Evolutionary conservation across 164 flowering plant genomes (phyloP).

Genomic region (grape (Vitis vinifera)): DNA sequence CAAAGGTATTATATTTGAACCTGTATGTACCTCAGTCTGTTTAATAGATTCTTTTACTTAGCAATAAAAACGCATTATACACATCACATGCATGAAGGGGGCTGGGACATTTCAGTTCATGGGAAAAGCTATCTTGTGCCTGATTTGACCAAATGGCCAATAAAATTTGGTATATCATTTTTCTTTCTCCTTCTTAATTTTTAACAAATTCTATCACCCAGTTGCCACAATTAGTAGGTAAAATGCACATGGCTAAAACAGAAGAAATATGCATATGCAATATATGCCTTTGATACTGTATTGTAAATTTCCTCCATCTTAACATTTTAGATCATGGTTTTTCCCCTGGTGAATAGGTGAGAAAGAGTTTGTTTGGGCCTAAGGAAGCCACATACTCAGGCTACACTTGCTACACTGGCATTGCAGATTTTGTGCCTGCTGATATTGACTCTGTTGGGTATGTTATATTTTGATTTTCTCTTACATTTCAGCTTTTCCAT

Average conservation of each 20-base stretch:
- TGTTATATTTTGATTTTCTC: constrained; percentile 9
- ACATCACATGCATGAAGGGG: not conserved
- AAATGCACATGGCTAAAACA: too few species aligned
- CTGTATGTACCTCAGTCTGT: not conserved
- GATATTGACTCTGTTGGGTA: constrained; percentile 96
- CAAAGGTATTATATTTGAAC: constrained; percentile 56
- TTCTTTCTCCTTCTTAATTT: not conserved
- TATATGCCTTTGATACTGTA: not conserved
- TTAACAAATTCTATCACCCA: not conserved
- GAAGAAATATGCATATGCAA: not conserved
- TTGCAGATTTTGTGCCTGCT: constrained; percentile 94
- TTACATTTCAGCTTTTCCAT: not conserved
- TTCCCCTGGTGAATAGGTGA: constrained; percentile 51
- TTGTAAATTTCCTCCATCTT: not conserved
- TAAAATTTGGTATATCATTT: not conserved
- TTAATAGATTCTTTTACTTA: not conserved
- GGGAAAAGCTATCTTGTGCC: not conserved
- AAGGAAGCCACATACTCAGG: constrained; percentile 73
- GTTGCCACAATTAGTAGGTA: not conserved
- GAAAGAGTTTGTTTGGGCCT: constrained; percentile 77
- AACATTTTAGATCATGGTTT: not conserved
- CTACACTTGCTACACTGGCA: constrained; percentile 96
- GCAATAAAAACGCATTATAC: not conserved
- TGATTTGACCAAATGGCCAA: not conserved
- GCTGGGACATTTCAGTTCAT: not conserved